phyloP scores from a whole-genome alignment of 805 yeast genomes.

The Kazachstania martiniae region DNA sequence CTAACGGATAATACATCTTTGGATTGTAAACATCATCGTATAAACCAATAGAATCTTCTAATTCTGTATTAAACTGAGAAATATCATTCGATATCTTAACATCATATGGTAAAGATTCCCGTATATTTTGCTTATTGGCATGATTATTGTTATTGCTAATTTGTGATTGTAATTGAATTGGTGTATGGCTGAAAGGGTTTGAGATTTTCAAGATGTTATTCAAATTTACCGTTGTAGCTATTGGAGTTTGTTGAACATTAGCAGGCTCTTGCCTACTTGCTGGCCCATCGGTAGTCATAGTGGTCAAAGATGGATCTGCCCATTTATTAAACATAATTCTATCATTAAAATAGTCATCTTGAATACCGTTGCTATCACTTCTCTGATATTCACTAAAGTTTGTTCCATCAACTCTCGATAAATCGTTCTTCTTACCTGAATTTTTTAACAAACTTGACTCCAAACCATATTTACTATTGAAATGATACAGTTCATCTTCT shows the following conservation, averaged over 20 bases:
- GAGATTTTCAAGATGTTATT: slow-evolving; percentile 15
- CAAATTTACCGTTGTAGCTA: slow-evolving; percentile 20
- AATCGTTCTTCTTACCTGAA: not conserved
- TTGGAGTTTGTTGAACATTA: slow-evolving; percentile 3
- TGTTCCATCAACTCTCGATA: too few relatives aligned
- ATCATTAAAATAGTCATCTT: slow-evolving; percentile 1
- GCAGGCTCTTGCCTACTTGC: slow-evolving; percentile 5
- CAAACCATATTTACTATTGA: slow-evolving; percentile 8
- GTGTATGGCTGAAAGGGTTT: slow-evolving; percentile 1
- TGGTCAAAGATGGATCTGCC: slow-evolving; percentile 27
- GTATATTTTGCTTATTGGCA: not conserved
- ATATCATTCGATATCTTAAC: slow-evolving; percentile 11
- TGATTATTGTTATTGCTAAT: not conserved
- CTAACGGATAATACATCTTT: slow-evolving; percentile 15
- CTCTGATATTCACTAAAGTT: too few relatives aligned
- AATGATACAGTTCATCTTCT: slow-evolving; percentile 26
- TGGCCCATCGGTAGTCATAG: slow-evolving; percentile 13
- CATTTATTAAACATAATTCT: slow-evolving; percentile 20
- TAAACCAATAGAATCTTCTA: slow-evolving; percentile 8
- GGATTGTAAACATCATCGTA: slow-evolving; percentile 12
- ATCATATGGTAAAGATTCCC: slow-evolving; percentile 4
- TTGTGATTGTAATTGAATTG: not conserved
- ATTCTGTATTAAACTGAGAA: slow-evolving; percentile 5
- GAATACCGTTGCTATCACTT: not conserved
- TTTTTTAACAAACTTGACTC: too few relatives aligned